Percentiles rank a stretch among this genome's conserved stretches.
Conservation (phyloP, 306 rosid species). For the Clitoria ternatea region DNA sequence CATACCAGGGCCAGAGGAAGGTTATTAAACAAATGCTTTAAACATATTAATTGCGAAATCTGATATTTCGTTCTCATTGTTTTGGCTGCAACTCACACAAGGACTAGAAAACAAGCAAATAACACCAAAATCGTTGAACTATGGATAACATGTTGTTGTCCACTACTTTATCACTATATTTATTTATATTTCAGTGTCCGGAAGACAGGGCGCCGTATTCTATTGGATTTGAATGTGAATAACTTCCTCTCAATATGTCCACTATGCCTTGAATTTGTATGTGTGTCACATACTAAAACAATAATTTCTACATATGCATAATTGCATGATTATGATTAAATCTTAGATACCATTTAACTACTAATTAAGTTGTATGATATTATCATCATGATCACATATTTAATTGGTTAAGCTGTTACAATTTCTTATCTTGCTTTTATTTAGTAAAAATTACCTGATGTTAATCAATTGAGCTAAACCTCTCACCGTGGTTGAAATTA, state of each 20-base stretch:
- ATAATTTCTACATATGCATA: neutral
- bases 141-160: slow-evolving; percentile 37
- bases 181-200: slow-evolving; percentile 2
- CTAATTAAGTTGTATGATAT: too few species aligned
- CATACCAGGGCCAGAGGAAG: neutral
- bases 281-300: neutral
- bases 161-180: slow-evolving; percentile 3
- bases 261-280: neutral
- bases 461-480: too few species aligned
- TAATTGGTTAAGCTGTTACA: too few species aligned
- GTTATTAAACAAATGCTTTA: neutral
- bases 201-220: slow-evolving; percentile 33
- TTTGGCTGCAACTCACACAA: slow-evolving; percentile 12
- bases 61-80: slow-evolving; percentile 26
- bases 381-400: too few species aligned
- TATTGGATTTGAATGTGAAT: neutral
- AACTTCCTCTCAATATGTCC: neutral
- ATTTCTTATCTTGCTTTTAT: too few species aligned
- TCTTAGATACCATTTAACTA: too few species aligned
- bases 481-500: too few species aligned
- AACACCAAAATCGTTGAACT: slow-evolving; percentile 24
- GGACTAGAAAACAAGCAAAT: slow-evolving; percentile 36
- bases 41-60: neutral
- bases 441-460: too few species aligned
- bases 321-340: too few species aligned